Conservation (phyloP, 106 monocot species). For the Dendrobium huoshanense region DNA sequence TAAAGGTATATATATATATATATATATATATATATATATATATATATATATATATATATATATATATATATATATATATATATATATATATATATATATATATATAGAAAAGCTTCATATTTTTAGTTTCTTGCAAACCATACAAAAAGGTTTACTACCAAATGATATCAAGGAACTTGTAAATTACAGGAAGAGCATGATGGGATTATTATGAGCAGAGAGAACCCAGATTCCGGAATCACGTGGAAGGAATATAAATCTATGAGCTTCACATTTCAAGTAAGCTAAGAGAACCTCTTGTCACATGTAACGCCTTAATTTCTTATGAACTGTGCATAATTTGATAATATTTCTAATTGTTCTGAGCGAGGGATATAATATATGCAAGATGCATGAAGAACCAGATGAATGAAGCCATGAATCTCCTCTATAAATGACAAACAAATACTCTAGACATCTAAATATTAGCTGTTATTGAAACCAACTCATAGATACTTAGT, state of each 20-base stretch:
- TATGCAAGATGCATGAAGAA: no score
- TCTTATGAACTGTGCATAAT: no score
- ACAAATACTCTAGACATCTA: no score
- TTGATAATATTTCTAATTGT: no score
- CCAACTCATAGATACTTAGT: no score
- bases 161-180: neutral
- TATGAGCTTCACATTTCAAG: slow-evolving; percentile 59
- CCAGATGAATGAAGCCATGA: no score
- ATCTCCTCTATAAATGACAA: no score
- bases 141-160: neutral
- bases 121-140: no score
- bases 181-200: slow-evolving; percentile 47
- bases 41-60: slow-evolving; percentile 1
- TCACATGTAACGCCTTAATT: neutral
- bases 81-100: neutral
- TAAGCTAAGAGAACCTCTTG: slow-evolving; percentile 8
- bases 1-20: slow-evolving; percentile 19
- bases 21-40: neutral
- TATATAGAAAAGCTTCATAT: neutral
- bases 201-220: slow-evolving; percentile 33
- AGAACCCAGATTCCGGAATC: slow-evolving; percentile 36
- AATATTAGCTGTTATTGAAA: no score
- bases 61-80: slow-evolving; percentile 10
- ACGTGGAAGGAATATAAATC: slow-evolving; percentile 71
- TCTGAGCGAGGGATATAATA: no score